Evolutionary conservation across 768 basidiomycete species (phyloP).

Genomic region (Lactifluus hygrophoroides): DNA sequence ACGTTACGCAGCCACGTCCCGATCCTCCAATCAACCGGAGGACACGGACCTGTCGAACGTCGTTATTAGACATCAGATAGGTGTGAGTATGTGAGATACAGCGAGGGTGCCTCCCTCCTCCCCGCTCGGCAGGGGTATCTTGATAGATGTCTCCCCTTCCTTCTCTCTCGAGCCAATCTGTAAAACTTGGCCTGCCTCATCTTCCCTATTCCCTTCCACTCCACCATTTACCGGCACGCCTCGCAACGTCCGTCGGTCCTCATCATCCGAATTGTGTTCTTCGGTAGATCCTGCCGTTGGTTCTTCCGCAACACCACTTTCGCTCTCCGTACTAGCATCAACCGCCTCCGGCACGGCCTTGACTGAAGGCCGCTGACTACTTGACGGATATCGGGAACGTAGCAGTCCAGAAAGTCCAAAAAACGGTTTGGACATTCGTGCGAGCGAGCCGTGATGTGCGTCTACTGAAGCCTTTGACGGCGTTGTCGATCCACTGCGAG

Average conservation of each 20-base stretch:
- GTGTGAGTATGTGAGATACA: conserved; percentile 3
- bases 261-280: neutral
- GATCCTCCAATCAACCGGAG: neutral
- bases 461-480: conserved; percentile 34
- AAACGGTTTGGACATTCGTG: conserved; percentile 39
- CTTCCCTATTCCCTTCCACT: neutral
- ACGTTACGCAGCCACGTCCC: neutral
- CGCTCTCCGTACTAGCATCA: conserved; percentile 18
- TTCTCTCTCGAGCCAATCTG: neutral
- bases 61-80: neutral
- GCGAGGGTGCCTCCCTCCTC: neutral
- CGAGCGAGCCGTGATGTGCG: conserved; percentile 2
- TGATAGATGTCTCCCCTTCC: neutral
- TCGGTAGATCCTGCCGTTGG: conserved; percentile 11
- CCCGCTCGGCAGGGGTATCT: neutral
- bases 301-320: conserved; percentile 18
- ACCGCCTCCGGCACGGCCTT: conserved; percentile 21
- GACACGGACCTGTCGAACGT: neutral
- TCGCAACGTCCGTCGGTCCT: neutral
- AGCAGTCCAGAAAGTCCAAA: conserved; percentile 47
- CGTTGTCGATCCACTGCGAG: conserved; percentile 49
- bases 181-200: neutral
- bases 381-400: conserved; percentile 52
- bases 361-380: conserved; percentile 23
- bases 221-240: conserved; percentile 25